Base-by-base conservation (phyloP, 768 basidiomycete species). In the Scleroderma bovista region DNA sequence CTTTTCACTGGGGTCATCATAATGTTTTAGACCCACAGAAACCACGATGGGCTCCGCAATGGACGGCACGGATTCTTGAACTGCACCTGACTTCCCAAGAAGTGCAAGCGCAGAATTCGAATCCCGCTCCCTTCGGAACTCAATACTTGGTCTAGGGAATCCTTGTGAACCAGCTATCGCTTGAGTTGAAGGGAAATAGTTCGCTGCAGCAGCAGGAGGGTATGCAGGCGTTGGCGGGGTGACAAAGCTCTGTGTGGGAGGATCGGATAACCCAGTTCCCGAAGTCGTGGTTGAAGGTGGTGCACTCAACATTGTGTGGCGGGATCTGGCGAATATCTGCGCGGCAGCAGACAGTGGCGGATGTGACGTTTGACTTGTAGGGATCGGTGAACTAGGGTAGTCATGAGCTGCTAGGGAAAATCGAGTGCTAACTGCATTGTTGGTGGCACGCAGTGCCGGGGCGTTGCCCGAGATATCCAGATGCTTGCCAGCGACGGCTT, bases 191-290 rank as follows among this genome's bases (percentile, higher is more conserved):
- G 26, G 9, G 26, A 29, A 4, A 51, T 76, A 70, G 9, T 79
- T 71, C 17, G 77, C 69, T 7, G 72, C 72, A 33, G 69, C 58
- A n/a, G 51, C 29, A 29, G 73, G 66, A 0, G 83, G 75, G 60
- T 80, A 87, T 3, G 86, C 83, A 1, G 88, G 87, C 4, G 84
- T 89, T 39, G 74, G 73, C 0, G 85, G 80, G 1, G 56, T 57
- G 47, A 57, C 54, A 50, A 59, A 60, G 9, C 57, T 45, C 29
- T 59, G 66, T 1, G 50, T 36, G 0, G 32, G 46, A n/a, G 52
- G 34, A 15, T 60, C 47, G 56, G 60, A 6, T 58, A 58, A 34
- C 17, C 51, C 44, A 20, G 62, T 52, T 45, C 73, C 73, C 22
- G 65, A 65, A 23, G 66, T 55, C n/a, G n/a, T n/a, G n/a, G n/a